Evolutionary conservation across 1,139 yeast genomes (phyloP).

Genomic region (Candida sanyaensis): DNA sequence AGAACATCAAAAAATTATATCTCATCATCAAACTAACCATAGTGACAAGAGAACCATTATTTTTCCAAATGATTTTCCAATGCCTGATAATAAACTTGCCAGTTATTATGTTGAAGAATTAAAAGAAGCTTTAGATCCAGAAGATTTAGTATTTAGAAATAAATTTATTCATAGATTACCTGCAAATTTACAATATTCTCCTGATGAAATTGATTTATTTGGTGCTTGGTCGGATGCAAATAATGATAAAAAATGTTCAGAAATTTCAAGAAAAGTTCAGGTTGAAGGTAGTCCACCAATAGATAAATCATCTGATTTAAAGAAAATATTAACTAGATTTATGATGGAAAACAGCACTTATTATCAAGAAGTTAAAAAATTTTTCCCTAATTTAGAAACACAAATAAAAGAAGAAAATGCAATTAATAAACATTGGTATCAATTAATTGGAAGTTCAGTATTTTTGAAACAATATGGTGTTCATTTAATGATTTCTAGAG

Average conservation of each 20-base stretch:
- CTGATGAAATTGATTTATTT: neutral
- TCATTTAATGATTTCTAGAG: conserved; percentile 31
- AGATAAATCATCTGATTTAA: conserved; percentile 13
- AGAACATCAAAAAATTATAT: neutral
- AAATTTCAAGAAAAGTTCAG: neutral
- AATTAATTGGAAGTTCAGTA: conserved; percentile 33
- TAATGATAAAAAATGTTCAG: neutral
- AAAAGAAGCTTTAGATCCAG: conserved; percentile 2
- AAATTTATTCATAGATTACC: neutral
- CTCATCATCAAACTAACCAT: neutral
- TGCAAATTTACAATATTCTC: neutral
- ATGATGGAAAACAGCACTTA: conserved; percentile 6
- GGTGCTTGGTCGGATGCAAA: neutral
- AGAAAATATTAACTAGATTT: conserved; percentile 14
- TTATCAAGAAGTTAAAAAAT: neutral
- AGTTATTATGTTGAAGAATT: neutral
- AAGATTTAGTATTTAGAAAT: conserved; percentile 2
- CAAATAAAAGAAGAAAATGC: neutral
- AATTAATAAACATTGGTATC: conserved; percentile 24
- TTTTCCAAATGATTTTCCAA: conserved; percentile 1
- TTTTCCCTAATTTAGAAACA: conserved; percentile 1
- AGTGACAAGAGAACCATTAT: conserved; percentile 1
- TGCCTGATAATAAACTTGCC: neutral
- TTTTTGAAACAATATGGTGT: conserved; percentile 35
- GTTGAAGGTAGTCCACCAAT: neutral